Percentiles rank a stretch among this genome's conserved stretches.
Conservation (phyloP, 225 moss, liverwort and hornwort species). For the Anthoceros angustus region DNA sequence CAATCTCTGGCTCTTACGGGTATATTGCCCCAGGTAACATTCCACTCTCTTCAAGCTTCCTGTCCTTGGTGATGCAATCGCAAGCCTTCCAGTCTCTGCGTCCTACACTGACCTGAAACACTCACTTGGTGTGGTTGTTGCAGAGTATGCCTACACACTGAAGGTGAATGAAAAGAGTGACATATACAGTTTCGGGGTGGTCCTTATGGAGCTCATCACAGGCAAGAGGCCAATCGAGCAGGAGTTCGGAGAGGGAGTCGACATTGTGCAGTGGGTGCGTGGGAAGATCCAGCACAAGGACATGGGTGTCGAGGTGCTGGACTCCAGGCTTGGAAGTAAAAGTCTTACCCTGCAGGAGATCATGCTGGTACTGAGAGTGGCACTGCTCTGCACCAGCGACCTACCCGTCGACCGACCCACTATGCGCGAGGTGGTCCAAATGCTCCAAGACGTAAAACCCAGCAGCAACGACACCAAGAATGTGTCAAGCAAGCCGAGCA, state of each 20-base stretch:
- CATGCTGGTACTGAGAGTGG: conserved; percentile 78
- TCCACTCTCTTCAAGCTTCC: neutral
- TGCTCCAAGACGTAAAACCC: conserved; percentile 65
- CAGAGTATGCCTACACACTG: conserved; percentile 88
- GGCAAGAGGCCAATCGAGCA: conserved; percentile 81
- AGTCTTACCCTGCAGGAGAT: conserved; percentile 60
- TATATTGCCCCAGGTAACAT: conserved; percentile 70
- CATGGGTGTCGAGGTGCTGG: conserved; percentile 55
- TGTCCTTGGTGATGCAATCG: neutral
- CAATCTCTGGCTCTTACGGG: conserved; percentile 80
- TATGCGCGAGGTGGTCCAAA: conserved; percentile 89
- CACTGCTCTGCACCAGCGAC: conserved; percentile 71
- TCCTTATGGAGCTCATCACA: conserved; percentile 86
- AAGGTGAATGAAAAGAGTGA: conserved; percentile 97
- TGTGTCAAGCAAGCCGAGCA: no score
- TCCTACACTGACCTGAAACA: no score
- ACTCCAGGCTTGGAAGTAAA: conserved; percentile 47
- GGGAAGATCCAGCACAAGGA: conserved; percentile 74
- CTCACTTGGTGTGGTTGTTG: conserved; percentile 5
- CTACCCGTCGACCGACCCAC: conserved; percentile 81
- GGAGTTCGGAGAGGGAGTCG: conserved; percentile 87
- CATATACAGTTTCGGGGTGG: conserved; percentile 95
- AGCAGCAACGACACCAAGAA: conserved; percentile 17
- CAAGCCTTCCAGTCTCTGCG: no score
- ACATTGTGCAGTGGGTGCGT: conserved; percentile 87